A percentile compares a stretch with the other conserved stretches of the same genome.
Conservation (phyloP, 768 basidiomycete genomes). For the Leccinum uliginosum region DNA sequence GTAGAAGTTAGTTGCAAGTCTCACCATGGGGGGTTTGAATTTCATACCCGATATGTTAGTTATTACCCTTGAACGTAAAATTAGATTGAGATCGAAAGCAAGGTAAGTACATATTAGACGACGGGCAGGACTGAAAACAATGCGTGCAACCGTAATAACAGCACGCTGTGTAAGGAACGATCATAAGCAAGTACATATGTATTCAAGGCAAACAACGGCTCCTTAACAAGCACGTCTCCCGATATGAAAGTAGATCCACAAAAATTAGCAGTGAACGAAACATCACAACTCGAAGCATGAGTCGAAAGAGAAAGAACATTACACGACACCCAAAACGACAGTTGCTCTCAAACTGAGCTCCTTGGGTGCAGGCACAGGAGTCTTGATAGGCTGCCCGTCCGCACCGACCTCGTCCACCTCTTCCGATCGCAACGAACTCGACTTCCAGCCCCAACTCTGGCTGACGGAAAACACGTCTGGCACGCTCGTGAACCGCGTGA, state of each 20-base stretch:
- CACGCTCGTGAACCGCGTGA: slow-evolving; percentile 80
- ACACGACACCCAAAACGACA: slow-evolving; percentile 74
- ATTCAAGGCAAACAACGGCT: neutral
- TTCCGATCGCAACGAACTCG: slow-evolving; percentile 50
- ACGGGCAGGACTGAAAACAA: too few relatives aligned
- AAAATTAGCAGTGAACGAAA: neutral
- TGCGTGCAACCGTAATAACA: neutral
- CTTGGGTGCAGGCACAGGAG: slow-evolving; percentile 27
- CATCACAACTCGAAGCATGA: slow-evolving; percentile 6
- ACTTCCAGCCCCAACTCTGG: slow-evolving; percentile 96
- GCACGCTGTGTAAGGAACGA: neutral
- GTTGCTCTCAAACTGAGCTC: slow-evolving; percentile 74
- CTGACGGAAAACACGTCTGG: slow-evolving; percentile 82
- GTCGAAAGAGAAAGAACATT: neutral
- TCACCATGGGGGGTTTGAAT: too few relatives aligned
- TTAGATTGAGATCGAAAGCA: too few relatives aligned
- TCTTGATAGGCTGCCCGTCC: slow-evolving; percentile 29
- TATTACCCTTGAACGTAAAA: too few relatives aligned
- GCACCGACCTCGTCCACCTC: slow-evolving; percentile 41
- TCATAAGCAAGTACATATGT: neutral
- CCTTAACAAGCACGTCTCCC: neutral
- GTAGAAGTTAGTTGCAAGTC: too few relatives aligned
- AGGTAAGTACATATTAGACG: too few relatives aligned
- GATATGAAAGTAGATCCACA: neutral
- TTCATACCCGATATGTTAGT: too few relatives aligned